Percentiles rank a stretch among this genome's conserved stretches.
Evolutionary conservation across 2,329 filamentous ascomycete genomes (phyloP).

Genomic region (Neonectria neomacrospora): DNA sequence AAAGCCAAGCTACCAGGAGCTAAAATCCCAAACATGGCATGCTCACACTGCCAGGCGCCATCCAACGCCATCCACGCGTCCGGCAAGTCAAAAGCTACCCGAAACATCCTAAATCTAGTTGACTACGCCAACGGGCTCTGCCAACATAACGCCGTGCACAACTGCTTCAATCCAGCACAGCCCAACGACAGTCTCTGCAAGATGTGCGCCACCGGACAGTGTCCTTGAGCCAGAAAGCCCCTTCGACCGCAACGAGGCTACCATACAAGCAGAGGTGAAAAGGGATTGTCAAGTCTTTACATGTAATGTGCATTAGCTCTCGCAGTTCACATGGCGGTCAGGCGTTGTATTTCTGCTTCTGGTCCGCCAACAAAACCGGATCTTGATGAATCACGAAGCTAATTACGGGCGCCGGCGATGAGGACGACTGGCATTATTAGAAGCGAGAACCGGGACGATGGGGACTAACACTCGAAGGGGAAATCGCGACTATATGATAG

Average conservation of each 20-base stretch:
- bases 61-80: constrained; percentile 5
- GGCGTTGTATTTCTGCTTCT: constrained; percentile 7
- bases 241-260: background rate
- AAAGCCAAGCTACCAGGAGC: background rate
- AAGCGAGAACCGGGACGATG: constrained; percentile 11
- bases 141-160: constrained; percentile 40
- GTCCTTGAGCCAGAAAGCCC: constrained; percentile 26
- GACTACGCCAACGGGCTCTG: constrained; percentile 39
- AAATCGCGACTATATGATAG: constrained; percentile 18
- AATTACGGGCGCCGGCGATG: constrained; percentile 4
- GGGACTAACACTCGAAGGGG: background rate
- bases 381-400: background rate
- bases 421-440: constrained; percentile 2
- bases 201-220: constrained; percentile 42
- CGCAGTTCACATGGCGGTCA: background rate
- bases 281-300: background rate
- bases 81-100: constrained; percentile 10
- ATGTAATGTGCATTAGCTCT: background rate
- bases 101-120: constrained; percentile 25
- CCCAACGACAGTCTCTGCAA: constrained; percentile 36
- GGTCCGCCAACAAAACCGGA: constrained; percentile 11
- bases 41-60: constrained; percentile 4
- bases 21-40: constrained; percentile 13
- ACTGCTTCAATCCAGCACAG: constrained; percentile 36
- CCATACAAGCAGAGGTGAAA: background rate